Evolutionary conservation across 768 basidiomycete genomes (phyloP).

Genomic region (Lentinus tigrinus): DNA sequence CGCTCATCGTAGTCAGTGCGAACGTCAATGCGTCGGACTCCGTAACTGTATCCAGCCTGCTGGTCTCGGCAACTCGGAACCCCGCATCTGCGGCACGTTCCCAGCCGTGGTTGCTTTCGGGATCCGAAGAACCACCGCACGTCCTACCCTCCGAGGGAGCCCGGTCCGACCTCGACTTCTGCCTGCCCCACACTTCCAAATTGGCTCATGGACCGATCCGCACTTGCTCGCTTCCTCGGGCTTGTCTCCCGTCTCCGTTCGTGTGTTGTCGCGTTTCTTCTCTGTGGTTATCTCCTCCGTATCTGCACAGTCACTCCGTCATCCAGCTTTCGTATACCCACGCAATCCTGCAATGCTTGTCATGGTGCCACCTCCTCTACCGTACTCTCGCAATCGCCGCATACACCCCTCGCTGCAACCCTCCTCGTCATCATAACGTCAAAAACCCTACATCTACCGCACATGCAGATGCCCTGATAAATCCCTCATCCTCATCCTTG

Average conservation of each 20-base stretch:
- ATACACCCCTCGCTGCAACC: neutral
- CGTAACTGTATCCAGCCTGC: neutral
- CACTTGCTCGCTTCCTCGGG: neutral
- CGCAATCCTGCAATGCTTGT: conserved; percentile 17
- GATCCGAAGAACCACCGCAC: neutral
- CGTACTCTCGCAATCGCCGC: neutral
- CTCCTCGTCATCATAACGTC: neutral
- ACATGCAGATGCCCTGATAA: too few relatives aligned
- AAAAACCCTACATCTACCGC: neutral
- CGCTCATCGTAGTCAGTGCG: conserved; percentile 16
- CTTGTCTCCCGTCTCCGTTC: neutral
- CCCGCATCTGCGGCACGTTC: neutral
- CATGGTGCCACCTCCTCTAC: conserved; percentile 11
- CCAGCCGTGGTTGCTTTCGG: neutral
- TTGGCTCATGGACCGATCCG: neutral
- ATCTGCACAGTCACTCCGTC: conserved; percentile 14
- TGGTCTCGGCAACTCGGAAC: neutral
- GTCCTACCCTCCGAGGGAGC: neutral
- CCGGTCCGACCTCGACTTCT: neutral
- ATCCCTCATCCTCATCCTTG: too few relatives aligned
- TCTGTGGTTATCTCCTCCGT: conserved; percentile 1
- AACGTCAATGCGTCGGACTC: conserved; percentile 9
- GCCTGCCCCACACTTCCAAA: neutral
- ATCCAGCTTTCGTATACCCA: conserved; percentile 21
- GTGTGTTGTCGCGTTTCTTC: neutral